phyloP scores from a whole-genome alignment of 2,329 filamentous ascomycete species.

The Sphaerulina musiva region DNA sequence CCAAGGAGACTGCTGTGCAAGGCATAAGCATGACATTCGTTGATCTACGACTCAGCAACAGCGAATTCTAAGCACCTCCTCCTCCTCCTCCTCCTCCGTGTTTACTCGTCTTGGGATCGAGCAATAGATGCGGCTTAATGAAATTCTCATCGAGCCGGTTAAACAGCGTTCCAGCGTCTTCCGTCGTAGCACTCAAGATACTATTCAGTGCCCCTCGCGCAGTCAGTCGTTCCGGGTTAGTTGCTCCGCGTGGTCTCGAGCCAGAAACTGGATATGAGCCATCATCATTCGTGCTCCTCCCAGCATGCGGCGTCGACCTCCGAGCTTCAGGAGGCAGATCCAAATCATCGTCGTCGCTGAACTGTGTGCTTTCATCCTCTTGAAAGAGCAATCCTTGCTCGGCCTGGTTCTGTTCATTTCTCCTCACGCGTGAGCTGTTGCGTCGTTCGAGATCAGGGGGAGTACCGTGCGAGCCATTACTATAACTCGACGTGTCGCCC shows the following conservation, averaged over 20 bases:
- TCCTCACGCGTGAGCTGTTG: constrained; percentile 44
- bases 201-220: constrained; percentile 72
- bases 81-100: not conserved
- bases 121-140: constrained; percentile 82
- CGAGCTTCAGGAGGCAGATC: constrained; percentile 54
- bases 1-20: not conserved
- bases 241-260: constrained; percentile 23
- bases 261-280: constrained; percentile 38
- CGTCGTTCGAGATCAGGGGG: constrained; percentile 44
- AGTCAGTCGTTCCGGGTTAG: constrained; percentile 42
- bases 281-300: constrained; percentile 21
- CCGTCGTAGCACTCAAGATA: constrained; percentile 67
- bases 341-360: constrained; percentile 46
- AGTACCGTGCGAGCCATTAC: constrained; percentile 50
- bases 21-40: constrained; percentile 2
- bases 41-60: not conserved
- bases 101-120: constrained; percentile 54
- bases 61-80: not conserved
- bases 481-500: constrained; percentile 53
- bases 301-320: constrained; percentile 35
- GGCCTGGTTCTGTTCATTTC: constrained; percentile 39
- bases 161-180: constrained; percentile 86
- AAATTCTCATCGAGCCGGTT: constrained; percentile 91
- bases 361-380: constrained; percentile 37
- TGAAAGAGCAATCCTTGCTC: constrained; percentile 51